phyloP scores from a whole-genome alignment of 139 green algal genomes.

The Haematococcus lacustris region DNA sequence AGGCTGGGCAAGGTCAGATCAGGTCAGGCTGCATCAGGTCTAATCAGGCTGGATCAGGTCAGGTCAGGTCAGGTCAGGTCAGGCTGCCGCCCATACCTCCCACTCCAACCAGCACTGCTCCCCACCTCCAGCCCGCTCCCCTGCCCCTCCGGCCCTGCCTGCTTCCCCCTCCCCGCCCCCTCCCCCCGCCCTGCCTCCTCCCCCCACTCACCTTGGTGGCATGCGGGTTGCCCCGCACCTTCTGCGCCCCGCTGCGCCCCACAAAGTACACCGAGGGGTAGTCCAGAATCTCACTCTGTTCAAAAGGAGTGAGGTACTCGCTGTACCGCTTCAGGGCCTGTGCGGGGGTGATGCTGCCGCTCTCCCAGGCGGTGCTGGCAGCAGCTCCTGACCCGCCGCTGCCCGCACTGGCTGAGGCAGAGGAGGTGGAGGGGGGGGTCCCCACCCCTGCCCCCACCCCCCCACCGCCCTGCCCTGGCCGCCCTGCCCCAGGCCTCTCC shows the following conservation, averaged over 20 bases:
- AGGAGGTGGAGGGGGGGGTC: no score
- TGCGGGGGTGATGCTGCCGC: constrained; percentile 28
- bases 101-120: not conserved
- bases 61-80: no score
- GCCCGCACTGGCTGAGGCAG: not conserved
- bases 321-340: constrained; percentile 27
- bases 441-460: no score
- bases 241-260: constrained; percentile 41
- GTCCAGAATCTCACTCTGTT: constrained; percentile 76
- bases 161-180: no score
- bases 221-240: constrained; percentile 47
- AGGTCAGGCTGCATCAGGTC: constrained; percentile 8
- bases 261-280: constrained; percentile 63
- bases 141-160: no score
- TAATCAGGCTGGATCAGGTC: no score
- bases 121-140: not conserved
- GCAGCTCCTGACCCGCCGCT: constrained; percentile 1
- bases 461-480: no score
- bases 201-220: constrained; percentile 5
- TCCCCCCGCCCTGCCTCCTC: no score
- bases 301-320: constrained; percentile 65
- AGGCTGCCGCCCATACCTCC: not conserved
- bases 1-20: no score
- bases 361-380: constrained; percentile 32
- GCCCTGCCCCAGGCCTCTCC: no score